Conservation (phyloP, 441 rosid species). For the Erysimum cheiri region DNA sequence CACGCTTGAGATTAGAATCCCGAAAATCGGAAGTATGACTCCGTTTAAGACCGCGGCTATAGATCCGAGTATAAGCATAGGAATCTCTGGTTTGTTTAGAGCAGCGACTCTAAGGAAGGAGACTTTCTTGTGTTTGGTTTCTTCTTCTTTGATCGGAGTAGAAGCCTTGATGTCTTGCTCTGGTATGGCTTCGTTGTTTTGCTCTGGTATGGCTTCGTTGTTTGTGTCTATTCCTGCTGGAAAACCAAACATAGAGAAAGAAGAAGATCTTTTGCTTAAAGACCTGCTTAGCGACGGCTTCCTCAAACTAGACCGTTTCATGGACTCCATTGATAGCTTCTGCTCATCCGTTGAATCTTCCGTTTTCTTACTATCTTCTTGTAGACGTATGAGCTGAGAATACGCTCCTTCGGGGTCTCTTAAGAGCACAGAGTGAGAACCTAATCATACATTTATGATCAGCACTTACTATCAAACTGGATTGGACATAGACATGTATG, state of each 20-base stretch:
- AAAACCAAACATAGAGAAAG: slow-evolving; percentile 52
- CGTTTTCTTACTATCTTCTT: slow-evolving; percentile 47
- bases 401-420: slow-evolving; percentile 61
- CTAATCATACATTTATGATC: slow-evolving; percentile 51
- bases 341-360: slow-evolving; percentile 44
- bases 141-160: slow-evolving; percentile 29
- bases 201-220: too few relatives aligned
- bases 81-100: slow-evolving; percentile 76
- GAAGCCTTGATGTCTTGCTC: slow-evolving; percentile 39
- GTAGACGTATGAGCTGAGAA: slow-evolving; percentile 50
- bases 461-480: slow-evolving; percentile 7
- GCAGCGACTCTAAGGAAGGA: slow-evolving; percentile 59
- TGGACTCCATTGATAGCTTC: slow-evolving; percentile 44
- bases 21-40: slow-evolving; percentile 61
- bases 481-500: neutral
- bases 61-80: slow-evolving; percentile 57
- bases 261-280: slow-evolving; percentile 59
- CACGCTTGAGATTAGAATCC: slow-evolving; percentile 57
- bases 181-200: slow-evolving; percentile 33
- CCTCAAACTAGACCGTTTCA: slow-evolving; percentile 46
- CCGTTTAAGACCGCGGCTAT: slow-evolving; percentile 61
- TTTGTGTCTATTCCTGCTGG: slow-evolving; percentile 47
- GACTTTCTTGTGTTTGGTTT: slow-evolving; percentile 47
- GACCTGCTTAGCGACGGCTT: slow-evolving; percentile 50
- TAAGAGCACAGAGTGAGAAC: slow-evolving; percentile 71